Evolutionary conservation across 108 stramenopile genomes (phyloP).

Genomic region (Nitzschia putrida): DNA sequence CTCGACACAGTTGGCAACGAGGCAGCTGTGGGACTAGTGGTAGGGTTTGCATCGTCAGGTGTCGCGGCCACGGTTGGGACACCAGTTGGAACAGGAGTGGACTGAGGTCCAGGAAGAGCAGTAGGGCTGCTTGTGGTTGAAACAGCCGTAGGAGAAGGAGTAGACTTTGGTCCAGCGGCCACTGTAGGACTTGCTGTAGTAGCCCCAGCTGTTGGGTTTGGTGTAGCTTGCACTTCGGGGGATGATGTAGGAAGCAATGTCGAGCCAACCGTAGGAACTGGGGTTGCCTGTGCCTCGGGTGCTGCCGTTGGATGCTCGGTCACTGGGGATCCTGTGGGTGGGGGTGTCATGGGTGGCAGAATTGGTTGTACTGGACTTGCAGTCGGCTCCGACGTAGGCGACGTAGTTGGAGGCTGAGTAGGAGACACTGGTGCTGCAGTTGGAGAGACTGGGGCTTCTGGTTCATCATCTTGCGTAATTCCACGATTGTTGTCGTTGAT

Average conservation of each 20-base stretch:
- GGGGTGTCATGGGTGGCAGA: neutral
- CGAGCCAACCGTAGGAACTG: neutral
- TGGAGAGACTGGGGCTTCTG: neutral
- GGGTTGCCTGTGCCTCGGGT: neutral
- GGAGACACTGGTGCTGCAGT: constrained; percentile 2
- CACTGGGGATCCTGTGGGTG: neutral
- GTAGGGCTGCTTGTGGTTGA: too few species aligned
- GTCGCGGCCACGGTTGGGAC: neutral
- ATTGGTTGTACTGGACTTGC: neutral
- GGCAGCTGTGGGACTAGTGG: too few species aligned
- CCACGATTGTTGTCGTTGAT: constrained; percentile 2
- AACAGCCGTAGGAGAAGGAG: too few species aligned
- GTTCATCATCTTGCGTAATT: constrained; percentile 6
- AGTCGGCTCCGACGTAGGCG: neutral
- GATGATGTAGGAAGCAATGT: neutral
- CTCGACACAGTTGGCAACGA: too few species aligned
- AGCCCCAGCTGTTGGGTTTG: neutral
- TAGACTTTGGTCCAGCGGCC: too few species aligned
- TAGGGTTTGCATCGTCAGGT: neutral
- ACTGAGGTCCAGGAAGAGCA: too few species aligned
- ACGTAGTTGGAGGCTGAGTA: neutral
- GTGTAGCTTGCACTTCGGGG: neutral
- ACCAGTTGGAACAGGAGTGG: too few species aligned
- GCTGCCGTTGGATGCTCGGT: neutral
- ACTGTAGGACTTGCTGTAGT: too few species aligned